Conservation (phyloP, 805 yeast genomes). For the Pichia insulana region DNA sequence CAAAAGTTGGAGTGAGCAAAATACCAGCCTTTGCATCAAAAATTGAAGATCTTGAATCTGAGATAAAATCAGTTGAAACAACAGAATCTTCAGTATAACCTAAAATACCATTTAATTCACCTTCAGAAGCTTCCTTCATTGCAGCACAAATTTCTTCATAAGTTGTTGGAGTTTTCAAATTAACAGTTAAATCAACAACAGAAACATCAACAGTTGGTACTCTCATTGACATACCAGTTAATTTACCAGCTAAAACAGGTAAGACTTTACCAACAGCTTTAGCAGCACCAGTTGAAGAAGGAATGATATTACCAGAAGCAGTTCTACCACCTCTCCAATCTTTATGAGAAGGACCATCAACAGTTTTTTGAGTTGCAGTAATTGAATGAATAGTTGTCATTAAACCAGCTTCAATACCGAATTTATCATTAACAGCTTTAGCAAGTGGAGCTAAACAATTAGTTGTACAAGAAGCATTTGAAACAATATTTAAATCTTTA, state of each 20-base stretch:
- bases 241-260: slow-evolving; percentile 84
- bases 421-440: slow-evolving; percentile 77
- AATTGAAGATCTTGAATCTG: slow-evolving; percentile 78
- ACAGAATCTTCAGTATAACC: slow-evolving; percentile 92
- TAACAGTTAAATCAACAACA: slow-evolving; percentile 85
- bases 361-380: slow-evolving; percentile 94
- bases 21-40: slow-evolving; percentile 91
- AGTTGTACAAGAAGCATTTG: slow-evolving; percentile 94
- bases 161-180: slow-evolving; percentile 65
- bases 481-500: slow-evolving; percentile 64
- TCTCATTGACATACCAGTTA: slow-evolving; percentile 90
- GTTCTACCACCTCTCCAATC: slow-evolving; percentile 99
- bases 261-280: slow-evolving; percentile 95
- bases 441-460: slow-evolving; percentile 94
- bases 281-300: slow-evolving; percentile 96
- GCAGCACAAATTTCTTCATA: slow-evolving; percentile 75
- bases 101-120: slow-evolving; percentile 68
- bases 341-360: slow-evolving; percentile 94
- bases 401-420: slow-evolving; percentile 84
- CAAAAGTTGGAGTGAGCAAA: slow-evolving; percentile 77
- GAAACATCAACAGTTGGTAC: slow-evolving; percentile 93
- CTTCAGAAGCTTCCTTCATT: slow-evolving; percentile 72
- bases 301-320: slow-evolving; percentile 91
- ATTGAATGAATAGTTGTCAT: slow-evolving; percentile 96
- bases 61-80: slow-evolving; percentile 83